Conservation (phyloP, 345 rosid species). For the Eucalyptus globulus region DNA sequence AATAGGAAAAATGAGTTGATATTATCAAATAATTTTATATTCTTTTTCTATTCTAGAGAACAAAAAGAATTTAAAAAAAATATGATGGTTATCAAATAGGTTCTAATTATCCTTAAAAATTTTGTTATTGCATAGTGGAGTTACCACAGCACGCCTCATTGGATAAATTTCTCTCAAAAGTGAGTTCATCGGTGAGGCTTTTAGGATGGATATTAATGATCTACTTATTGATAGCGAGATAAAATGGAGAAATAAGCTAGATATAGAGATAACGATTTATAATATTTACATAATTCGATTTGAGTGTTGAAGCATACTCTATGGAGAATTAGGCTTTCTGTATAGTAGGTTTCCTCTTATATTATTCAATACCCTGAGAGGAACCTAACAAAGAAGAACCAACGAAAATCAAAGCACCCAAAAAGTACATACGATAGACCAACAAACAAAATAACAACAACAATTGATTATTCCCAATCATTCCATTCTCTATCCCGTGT, state of each 20-base stretch:
- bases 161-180: slow-evolving; percentile 13
- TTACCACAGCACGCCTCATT: background rate
- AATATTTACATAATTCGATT: too few relatives aligned
- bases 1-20: too few relatives aligned
- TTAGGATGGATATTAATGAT: too few relatives aligned
- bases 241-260: background rate
- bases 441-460: background rate
- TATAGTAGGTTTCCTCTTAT: background rate
- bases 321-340: too few relatives aligned
- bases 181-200: background rate
- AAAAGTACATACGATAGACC: background rate
- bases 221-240: background rate
- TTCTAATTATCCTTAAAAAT: too few relatives aligned
- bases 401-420: background rate
- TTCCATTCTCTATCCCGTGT: background rate
- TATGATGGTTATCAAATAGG: too few relatives aligned
- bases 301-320: background rate
- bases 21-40: too few relatives aligned
- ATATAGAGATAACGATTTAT: too few relatives aligned
- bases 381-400: background rate
- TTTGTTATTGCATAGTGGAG: background rate
- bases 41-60: too few relatives aligned
- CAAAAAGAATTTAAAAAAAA: too few relatives aligned
- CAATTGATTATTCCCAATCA: background rate
- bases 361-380: background rate